A percentile compares a stretch with the other conserved stretches of the same genome.
Conservation (phyloP, 164 flowering plant genomes). For the Sedum album region DNA sequence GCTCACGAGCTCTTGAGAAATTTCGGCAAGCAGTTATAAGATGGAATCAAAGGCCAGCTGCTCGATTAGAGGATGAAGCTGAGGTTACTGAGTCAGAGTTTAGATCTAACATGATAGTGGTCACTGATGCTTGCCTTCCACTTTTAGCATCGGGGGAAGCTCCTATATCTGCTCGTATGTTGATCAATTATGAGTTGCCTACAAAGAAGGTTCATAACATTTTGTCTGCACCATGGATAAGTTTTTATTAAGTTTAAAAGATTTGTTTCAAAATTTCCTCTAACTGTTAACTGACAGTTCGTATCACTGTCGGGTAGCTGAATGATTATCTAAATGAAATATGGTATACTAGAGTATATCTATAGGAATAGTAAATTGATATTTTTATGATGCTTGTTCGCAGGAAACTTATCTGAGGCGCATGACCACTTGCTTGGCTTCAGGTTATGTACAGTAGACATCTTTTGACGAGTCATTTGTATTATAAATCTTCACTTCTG, state of each 20-base stretch:
- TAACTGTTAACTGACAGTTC: no score
- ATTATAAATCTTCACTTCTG: not conserved
- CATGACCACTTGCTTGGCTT: conserved; percentile 68
- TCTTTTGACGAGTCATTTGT: not conserved
- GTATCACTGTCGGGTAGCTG: no score
- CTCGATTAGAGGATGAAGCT: conserved; percentile 23
- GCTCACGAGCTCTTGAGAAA: conserved; percentile 36
- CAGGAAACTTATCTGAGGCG: conserved; percentile 90
- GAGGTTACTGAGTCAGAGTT: conserved; percentile 33
- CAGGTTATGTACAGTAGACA: conserved; percentile 45
- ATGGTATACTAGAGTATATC: no score
- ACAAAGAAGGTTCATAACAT: conserved; percentile 58
- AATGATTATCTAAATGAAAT: no score
- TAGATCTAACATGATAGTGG: conserved; percentile 61
- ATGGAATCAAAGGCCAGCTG: conserved; percentile 41
- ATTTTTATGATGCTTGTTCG: conserved; percentile 13
- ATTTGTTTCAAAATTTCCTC: not conserved
- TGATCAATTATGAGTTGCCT: conserved; percentile 86
- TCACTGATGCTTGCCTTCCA: conserved; percentile 90
- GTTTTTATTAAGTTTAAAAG: not conserved
- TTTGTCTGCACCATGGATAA: not conserved
- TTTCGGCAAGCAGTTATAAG: conserved; percentile 48
- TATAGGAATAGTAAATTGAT: not conserved
- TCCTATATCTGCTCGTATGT: conserved; percentile 57
- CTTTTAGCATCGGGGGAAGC: conserved; percentile 62